phyloP scores from a whole-genome alignment of 495 filamentous ascomycete genomes.

The Clavariopsis aquatica region DNA sequence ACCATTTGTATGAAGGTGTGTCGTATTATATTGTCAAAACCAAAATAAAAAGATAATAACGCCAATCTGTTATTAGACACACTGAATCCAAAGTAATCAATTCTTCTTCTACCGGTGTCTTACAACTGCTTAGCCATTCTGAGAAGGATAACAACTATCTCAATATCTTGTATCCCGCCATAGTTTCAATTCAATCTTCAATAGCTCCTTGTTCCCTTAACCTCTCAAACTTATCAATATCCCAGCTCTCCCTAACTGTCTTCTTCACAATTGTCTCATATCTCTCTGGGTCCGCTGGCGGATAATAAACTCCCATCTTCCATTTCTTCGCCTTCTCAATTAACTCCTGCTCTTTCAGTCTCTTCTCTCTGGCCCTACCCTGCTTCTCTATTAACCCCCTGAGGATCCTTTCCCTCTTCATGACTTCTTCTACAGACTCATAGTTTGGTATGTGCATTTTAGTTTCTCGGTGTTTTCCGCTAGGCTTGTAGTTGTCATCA shows the following conservation, averaged over 20 bases:
- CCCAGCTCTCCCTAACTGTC: slow-evolving; percentile 1
- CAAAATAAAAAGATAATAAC: too few species aligned
- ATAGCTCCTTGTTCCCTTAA: background rate
- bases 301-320: background rate
- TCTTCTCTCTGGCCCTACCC: background rate
- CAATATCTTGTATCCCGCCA: background rate
- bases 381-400: slow-evolving; percentile 1
- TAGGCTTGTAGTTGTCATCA: background rate
- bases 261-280: background rate
- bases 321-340: background rate
- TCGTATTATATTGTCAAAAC: too few species aligned
- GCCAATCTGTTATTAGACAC: too few species aligned
- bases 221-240: background rate
- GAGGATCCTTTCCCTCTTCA: background rate
- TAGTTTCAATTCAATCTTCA: background rate
- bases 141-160: background rate
- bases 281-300: background rate
- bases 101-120: too few species aligned
- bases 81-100: too few species aligned
- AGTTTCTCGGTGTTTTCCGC: too few species aligned
- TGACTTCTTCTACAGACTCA: background rate
- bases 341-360: background rate
- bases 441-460: background rate
- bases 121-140: background rate
- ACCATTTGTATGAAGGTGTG: too few species aligned